A percentile compares a stretch with the other conserved stretches of the same genome.
These are phyloP conservation scores for Solanum etuberosum DNA, from an alignment of 257 asterid genomes.

Conservation along the genomic window DNA sequence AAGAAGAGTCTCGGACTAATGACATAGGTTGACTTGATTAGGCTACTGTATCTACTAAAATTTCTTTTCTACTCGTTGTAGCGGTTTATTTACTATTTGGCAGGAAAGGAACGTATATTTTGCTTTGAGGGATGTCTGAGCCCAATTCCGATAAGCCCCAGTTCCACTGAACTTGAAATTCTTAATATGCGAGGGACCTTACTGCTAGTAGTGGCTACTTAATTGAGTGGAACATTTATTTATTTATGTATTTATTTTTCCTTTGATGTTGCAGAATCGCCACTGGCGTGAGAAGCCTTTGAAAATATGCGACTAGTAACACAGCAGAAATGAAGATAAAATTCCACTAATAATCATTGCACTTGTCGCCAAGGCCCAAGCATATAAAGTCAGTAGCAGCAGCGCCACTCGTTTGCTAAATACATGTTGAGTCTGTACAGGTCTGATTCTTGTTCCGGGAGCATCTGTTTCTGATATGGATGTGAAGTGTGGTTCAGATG, in stretches of 20 bases:
- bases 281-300: neutral
- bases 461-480: neutral
- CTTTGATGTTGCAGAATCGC: neutral
- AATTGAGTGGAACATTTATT: neutral
- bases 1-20: neutral
- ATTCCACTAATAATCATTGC: neutral
- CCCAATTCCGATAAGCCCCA: neutral
- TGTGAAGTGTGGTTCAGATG: neutral
- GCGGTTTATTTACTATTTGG: neutral
- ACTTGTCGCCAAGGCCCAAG: neutral
- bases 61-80: neutral
- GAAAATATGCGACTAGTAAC: neutral
- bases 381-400: neutral
- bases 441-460: neutral
- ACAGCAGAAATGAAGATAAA: neutral
- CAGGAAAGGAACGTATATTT: neutral
- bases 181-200: neutral
- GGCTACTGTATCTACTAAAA: neutral
- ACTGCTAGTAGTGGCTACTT: neutral
- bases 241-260: neutral
- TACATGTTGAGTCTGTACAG: neutral
- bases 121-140: neutral
- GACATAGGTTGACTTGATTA: neutral
- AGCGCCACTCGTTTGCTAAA: neutral
- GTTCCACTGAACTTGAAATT: neutral